These are phyloP conservation scores for Phytophthora uliginosa DNA, from an alignment of 352 stramenopile genomes.

Conservation along the genomic window DNA sequence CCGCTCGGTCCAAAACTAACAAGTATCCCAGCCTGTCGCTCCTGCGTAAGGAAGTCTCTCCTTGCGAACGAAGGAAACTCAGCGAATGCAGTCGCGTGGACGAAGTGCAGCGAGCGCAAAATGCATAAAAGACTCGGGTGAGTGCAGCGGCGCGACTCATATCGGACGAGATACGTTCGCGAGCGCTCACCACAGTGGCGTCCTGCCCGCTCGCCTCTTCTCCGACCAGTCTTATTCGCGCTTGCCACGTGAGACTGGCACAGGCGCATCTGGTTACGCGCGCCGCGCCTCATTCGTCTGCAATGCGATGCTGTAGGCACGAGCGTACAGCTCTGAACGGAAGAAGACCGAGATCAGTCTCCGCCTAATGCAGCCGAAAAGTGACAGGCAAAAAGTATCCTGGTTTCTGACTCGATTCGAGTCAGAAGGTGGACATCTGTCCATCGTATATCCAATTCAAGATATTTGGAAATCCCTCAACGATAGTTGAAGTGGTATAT, in stretches of 20 bases:
- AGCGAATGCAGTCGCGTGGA: slow-evolving; percentile 30
- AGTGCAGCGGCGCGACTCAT: slow-evolving; percentile 27
- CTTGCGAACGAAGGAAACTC: slow-evolving; percentile 28
- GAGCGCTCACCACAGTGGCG: slow-evolving; percentile 36
- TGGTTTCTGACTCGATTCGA: slow-evolving; percentile 26
- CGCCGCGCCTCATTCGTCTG: slow-evolving; percentile 17
- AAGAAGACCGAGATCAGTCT: background rate
- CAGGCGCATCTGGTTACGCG: slow-evolving; percentile 10
- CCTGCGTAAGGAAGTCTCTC: slow-evolving; percentile 2
- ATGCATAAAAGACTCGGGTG: slow-evolving; percentile 8
- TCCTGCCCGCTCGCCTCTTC: slow-evolving; percentile 2
- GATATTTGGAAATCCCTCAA: background rate
- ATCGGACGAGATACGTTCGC: slow-evolving; percentile 21
- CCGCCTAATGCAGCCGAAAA: slow-evolving; percentile 20
- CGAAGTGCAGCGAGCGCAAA: slow-evolving; percentile 7
- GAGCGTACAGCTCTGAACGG: background rate
- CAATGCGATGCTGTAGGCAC: slow-evolving; percentile 1
- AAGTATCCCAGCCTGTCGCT: background rate
- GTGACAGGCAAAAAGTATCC: slow-evolving; percentile 21
- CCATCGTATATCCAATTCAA: background rate
- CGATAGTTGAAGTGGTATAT: slow-evolving; percentile 24
- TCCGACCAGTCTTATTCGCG: slow-evolving; percentile 31
- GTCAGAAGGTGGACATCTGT: slow-evolving; percentile 16
- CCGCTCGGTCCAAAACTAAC: background rate
- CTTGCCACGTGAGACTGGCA: slow-evolving; percentile 17